A percentile compares a stretch with the other conserved stretches of the same genome.
Evolutionary conservation across 2,329 filamentous ascomycete genomes (phyloP).

Genomic region (Monosporascus sp.): DNA sequence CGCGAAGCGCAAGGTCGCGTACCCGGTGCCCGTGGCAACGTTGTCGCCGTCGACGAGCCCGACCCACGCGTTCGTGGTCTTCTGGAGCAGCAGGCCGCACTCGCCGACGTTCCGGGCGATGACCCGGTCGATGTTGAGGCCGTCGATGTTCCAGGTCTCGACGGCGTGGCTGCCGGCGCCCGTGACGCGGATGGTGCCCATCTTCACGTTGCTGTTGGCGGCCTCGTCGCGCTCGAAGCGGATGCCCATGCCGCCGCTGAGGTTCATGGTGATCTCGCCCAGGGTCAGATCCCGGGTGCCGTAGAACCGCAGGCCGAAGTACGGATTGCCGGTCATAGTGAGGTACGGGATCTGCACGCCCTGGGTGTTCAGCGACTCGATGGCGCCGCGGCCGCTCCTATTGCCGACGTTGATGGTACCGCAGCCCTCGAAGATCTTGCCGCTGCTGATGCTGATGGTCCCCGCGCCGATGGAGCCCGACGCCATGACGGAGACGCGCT

Average conservation of each 20-base stretch:
- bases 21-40: constrained; percentile 46
- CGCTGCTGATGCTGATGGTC: constrained; percentile 45
- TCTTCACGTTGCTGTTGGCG: constrained; percentile 48
- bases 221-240: constrained; percentile 53
- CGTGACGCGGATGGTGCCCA: constrained; percentile 46
- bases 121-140: constrained; percentile 45
- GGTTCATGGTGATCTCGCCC: constrained; percentile 50
- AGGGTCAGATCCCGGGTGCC: constrained; percentile 44
- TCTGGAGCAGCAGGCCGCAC: constrained; percentile 52
- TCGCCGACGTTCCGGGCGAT: constrained; percentile 51
- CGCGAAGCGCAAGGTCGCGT: constrained; percentile 53
- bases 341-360: constrained; percentile 52
- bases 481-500: constrained; percentile 49
- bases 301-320: constrained; percentile 53
- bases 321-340: constrained; percentile 52
- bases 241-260: constrained; percentile 50
- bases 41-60: constrained; percentile 53
- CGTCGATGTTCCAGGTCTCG: constrained; percentile 56
- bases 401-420: constrained; percentile 47
- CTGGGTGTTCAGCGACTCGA: constrained; percentile 44
- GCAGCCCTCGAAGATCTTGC: constrained; percentile 55
- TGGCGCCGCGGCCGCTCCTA: constrained; percentile 44
- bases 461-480: constrained; percentile 51
- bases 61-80: constrained; percentile 46
- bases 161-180: constrained; percentile 52